A percentile compares a stretch with the other conserved stretches of the same genome.
phyloP scores from a whole-genome alignment of 2,329 filamentous ascomycete species.

The Xylariaceae sp. region DNA sequence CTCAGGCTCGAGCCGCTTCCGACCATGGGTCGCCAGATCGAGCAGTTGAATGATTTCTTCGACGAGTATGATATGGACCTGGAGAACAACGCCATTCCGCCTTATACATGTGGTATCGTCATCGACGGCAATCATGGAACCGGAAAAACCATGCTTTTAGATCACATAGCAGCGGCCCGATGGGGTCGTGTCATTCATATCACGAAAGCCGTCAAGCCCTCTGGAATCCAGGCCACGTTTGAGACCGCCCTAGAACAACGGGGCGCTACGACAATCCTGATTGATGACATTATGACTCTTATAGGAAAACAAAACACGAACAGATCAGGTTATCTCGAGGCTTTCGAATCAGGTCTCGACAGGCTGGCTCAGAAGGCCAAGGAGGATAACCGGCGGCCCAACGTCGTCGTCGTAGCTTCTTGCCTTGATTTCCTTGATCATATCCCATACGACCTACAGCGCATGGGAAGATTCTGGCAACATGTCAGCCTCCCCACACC shows the following conservation, averaged over 20 bases:
- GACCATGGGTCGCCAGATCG: constrained; percentile 60
- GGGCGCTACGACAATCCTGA: constrained; percentile 66
- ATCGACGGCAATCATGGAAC: constrained; percentile 79
- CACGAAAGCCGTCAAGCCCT: constrained; percentile 48
- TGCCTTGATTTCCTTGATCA: constrained; percentile 66
- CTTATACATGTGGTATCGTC: constrained; percentile 54
- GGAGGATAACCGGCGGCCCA: constrained; percentile 37
- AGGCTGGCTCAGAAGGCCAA: constrained; percentile 39
- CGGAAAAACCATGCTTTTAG: constrained; percentile 72
- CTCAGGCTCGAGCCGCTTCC: constrained; percentile 54
- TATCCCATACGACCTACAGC: constrained; percentile 64
- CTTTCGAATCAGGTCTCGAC: constrained; percentile 51
- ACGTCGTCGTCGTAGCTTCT: constrained; percentile 69
- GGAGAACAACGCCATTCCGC: constrained; percentile 30
- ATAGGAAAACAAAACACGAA: constrained; percentile 55
- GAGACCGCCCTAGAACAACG: constrained; percentile 61
- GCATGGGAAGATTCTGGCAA: constrained; percentile 56
- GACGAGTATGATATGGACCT: constrained; percentile 44
- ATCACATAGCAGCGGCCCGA: constrained; percentile 58
- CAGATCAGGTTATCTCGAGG: constrained; percentile 44
- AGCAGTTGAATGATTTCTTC: constrained; percentile 62
- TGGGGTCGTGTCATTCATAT: constrained; percentile 68
- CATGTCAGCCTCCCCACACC: constrained; percentile 75
- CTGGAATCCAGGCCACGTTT: constrained; percentile 62
- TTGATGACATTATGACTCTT: constrained; percentile 71